Base-by-base conservation (phyloP, 2,329 filamentous ascomycete genomes). In the Aureobasidium sp. region DNA sequence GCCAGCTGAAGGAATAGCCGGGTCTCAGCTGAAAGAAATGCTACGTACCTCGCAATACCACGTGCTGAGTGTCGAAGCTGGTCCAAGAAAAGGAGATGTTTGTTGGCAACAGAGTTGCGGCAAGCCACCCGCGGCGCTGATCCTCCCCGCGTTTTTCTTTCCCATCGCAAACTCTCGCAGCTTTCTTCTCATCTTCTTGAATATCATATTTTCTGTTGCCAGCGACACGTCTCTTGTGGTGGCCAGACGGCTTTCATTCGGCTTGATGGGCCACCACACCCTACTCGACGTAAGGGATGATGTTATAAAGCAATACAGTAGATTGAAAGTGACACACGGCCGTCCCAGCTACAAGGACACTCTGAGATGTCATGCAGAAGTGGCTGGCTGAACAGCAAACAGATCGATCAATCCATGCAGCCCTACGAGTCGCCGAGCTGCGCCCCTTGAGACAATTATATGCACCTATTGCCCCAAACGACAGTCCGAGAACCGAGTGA, bases 381-480 rank as follows among this genome's bases (percentile, higher is more conserved):
- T 59, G 56, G 56, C 56, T 59, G 36, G 56, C 56, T 59, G 56
- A 41, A 27, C n/a, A 58, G 56, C 56, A 59, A 59, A 59, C 56
- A 49, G 42, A 41, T 37, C n/a, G 34, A 49, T 49, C 53, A 47
- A 37, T 57, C 27, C n/a, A 15, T 59, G 36, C 56, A 49, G 56
- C 56, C 56, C 56, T 41, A 14, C 22, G 7, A 22, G 31, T 47
- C 31, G 56, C 56, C 56, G 31, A 59, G 31, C 25, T 41, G 12
- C 56, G 44, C 34, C 44, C 17, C 14, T 27, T 29, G 17, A 3
- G 7, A 56, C 51, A 42, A 3, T 31, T 56, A n/a, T 25, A 45
- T 45, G 37, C 53, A 58, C 31, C n/a, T 47, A 12, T 34, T 44
- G 14, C 47, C 55, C 55, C 4, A 48, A 48, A 59, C 14, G 41